Conservation (phyloP, 495 filamentous ascomycete species). For the Hyaloscypha variabilis region DNA sequence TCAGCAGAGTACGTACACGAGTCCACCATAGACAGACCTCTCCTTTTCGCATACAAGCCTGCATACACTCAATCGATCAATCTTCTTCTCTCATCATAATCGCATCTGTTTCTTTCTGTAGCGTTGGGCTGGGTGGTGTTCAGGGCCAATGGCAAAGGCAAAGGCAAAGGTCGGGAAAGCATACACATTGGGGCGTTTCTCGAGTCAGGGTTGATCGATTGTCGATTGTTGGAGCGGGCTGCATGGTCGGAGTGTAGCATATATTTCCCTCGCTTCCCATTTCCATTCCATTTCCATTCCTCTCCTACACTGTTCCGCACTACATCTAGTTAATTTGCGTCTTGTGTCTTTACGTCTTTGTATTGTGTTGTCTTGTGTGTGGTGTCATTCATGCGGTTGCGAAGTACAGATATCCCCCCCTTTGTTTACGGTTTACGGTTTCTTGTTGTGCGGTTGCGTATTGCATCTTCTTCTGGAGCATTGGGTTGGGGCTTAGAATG, state of each 20-base stretch:
- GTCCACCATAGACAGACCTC: too few species aligned
- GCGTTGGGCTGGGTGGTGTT: background rate
- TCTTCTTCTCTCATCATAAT: too few species aligned
- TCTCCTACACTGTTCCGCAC: too few species aligned
- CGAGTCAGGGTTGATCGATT: too few species aligned
- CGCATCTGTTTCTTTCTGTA: background rate
- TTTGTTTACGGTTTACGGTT: background rate
- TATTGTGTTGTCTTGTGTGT: background rate
- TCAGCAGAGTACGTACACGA: too few species aligned
- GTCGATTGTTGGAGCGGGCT: background rate
- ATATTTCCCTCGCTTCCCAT: background rate
- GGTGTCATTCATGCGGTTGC: background rate
- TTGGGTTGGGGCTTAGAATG: background rate
- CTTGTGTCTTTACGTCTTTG: too few species aligned
- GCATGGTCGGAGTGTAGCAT: conserved; percentile 14
- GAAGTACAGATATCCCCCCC: conserved; percentile 17
- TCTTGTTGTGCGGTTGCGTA: background rate
- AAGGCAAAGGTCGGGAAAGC: too few species aligned
- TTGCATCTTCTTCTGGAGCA: background rate
- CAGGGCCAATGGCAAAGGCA: too few species aligned
- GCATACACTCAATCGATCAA: too few species aligned
- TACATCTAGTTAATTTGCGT: background rate
- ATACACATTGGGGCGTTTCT: too few species aligned
- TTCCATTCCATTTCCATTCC: too few species aligned
- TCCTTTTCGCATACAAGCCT: too few species aligned